A percentile compares a stretch with the other conserved stretches of the same genome.
Conservation (phyloP, 495 filamentous ascomycete genomes). For the Trichoderma reesei region DNA sequence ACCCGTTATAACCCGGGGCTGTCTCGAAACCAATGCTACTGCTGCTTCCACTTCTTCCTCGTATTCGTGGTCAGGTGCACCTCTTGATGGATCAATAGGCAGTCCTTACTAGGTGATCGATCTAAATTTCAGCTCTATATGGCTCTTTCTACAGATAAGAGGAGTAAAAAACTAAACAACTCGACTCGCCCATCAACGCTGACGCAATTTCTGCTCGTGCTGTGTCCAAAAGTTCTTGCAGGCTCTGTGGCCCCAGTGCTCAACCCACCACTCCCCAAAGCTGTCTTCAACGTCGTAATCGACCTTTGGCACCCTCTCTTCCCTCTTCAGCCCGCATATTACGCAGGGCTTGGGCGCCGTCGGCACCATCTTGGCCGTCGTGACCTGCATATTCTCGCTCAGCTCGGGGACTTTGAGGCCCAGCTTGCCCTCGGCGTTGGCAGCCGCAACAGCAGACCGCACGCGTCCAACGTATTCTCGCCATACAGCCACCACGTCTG, state of each 20-base stretch:
- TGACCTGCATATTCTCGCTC: conserved; percentile 49
- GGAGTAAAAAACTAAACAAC: neutral
- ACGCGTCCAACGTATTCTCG: conserved; percentile 53
- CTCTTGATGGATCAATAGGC: no score
- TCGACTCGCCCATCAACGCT: conserved; percentile 41
- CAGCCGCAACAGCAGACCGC: conserved; percentile 45
- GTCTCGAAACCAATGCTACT: neutral
- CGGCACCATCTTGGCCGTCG: conserved; percentile 51
- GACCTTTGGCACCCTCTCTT: conserved; percentile 67
- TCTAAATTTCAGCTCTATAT: neutral
- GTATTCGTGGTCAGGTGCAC: no score
- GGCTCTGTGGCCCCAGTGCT: conserved; percentile 74
- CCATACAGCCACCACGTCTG: conserved; percentile 70
- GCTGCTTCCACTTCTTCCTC: neutral
- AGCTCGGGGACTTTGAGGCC: conserved; percentile 57
- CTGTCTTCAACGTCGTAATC: conserved; percentile 76
- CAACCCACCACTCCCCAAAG: conserved; percentile 93
- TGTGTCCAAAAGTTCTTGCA: conserved; percentile 80
- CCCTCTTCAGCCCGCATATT: conserved; percentile 77
- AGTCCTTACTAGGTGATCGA: neutral
- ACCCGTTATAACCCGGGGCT: neutral
- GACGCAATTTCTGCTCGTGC: conserved; percentile 54
- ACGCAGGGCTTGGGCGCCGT: conserved; percentile 71
- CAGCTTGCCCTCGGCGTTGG: conserved; percentile 29
- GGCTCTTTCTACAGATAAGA: neutral